Conservation (phyloP, 2,329 filamentous ascomycete species). For the Massarina eburnea region DNA sequence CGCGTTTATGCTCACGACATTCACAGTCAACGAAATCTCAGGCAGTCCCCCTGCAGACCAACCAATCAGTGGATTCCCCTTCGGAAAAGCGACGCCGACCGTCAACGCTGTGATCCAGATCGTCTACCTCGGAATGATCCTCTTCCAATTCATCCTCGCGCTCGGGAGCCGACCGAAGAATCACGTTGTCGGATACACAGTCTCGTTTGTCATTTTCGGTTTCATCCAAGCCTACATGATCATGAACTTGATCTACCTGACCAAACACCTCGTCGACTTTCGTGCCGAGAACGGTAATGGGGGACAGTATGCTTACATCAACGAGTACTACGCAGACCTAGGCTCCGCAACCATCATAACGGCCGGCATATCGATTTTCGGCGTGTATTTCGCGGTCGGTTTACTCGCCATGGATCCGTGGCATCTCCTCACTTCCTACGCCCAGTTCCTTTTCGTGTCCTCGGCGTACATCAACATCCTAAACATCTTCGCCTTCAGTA, state of each 20-base stretch:
- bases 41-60: not conserved
- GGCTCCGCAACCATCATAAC: conserved; percentile 91
- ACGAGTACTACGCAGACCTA: conserved; percentile 69
- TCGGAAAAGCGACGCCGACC: conserved; percentile 1
- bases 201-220: conserved; percentile 77
- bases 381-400: conserved; percentile 90
- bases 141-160: conserved; percentile 3
- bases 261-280: conserved; percentile 78
- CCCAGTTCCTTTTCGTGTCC: conserved; percentile 86
- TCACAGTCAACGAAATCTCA: conserved; percentile 5
- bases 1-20: conserved; percentile 1
- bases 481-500: conserved; percentile 96
- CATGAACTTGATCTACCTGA: conserved; percentile 89
- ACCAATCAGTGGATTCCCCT: conserved; percentile 4
- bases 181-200: conserved; percentile 33
- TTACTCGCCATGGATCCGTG: conserved; percentile 94
- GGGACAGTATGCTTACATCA: conserved; percentile 67
- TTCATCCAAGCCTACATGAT: conserved; percentile 86
- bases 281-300: conserved; percentile 62
- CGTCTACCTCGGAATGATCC: conserved; percentile 2
- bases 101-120: conserved; percentile 4
- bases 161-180: not conserved
- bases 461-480: conserved; percentile 92
- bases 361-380: conserved; percentile 78
- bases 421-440: conserved; percentile 92